Evolutionary conservation across 176 grass and related monocot genomes (phyloP), one percentile per base, ranked within the genome.

Genomic region (Rhynchospora pubera): DNA sequence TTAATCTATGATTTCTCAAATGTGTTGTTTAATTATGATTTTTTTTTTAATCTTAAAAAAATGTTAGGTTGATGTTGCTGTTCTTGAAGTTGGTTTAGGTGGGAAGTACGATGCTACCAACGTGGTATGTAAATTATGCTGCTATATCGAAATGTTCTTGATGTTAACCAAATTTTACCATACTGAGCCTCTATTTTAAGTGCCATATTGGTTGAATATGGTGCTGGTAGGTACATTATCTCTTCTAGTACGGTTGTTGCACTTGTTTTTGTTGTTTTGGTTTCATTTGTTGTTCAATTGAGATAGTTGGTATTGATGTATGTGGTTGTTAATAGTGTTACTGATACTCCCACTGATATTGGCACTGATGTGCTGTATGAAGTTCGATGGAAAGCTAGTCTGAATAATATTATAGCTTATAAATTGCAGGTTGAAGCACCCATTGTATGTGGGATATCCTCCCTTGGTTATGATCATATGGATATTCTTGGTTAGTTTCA

Each of bases 21-120:
- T 58, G 22, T n/a, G 50, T 5, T 76, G 5, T 44, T 16, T 63
- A 57, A 21, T 81, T 22, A 63, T 65, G 9, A 76, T 81, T 39
- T 39, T 5, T 24, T 12, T 23, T 5, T 82, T 69, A 23, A 24
- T 9, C 82, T 81, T 87, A 63, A 7, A 51, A 53, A 39, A 82
- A 82, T 6, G 86, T 71, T 85, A 98, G 95, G 92, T 98, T 28
- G 95, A 98, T 82, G 92, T 91, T 83, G 95, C 92, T 86, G 87
- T 98, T 94, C 89, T 98, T 0, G 95, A 98, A 81, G 95, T 98
- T 98, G 95, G 95, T 58, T 84, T 98, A 52, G 95, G 95, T 81
- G 95, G 92, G 56, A 98, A 88, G 77, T 98, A 94, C 81, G 95
- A 98, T 60, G 90, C 95, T 70, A 98, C 95, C 71, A 98, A 98